These are phyloP conservation scores for Boechera stricta DNA, from an alignment of 345 rosid species.

Conservation along the genomic window DNA sequence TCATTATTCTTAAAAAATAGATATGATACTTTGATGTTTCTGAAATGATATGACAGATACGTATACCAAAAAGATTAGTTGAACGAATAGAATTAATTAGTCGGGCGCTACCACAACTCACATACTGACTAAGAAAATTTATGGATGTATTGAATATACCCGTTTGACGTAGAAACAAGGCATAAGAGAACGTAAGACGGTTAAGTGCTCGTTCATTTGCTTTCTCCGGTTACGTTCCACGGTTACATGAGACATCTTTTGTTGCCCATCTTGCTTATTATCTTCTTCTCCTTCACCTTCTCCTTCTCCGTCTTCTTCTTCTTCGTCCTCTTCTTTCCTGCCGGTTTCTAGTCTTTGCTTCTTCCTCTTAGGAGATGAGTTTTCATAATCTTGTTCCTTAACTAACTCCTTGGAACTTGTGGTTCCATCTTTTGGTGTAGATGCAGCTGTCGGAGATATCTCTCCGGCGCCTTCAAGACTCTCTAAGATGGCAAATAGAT, in stretches of 20 bases:
- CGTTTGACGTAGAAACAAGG: constrained; percentile 99
- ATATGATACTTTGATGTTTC: constrained; percentile 36
- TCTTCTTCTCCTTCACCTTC: constrained; percentile 44
- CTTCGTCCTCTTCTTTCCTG: constrained; percentile 42
- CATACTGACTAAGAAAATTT: background rate
- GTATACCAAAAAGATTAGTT: constrained; percentile 23
- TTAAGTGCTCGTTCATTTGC: constrained; percentile 94
- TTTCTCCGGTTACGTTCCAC: constrained; percentile 97
- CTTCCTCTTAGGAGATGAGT: constrained; percentile 48
- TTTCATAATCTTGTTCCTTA: constrained; percentile 27
- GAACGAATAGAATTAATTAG: constrained; percentile 13
- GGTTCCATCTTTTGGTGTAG: constrained; percentile 49
- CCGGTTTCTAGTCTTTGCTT: constrained; percentile 48
- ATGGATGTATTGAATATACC: constrained; percentile 47
- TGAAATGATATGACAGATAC: constrained; percentile 28
- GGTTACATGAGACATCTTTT: constrained; percentile 79
- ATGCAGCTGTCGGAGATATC: constrained; percentile 50
- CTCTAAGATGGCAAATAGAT: constrained; percentile 77
- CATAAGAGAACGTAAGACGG: constrained; percentile 87
- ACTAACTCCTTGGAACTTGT: constrained; percentile 33
- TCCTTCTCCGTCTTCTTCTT: constrained; percentile 34
- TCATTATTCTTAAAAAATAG: constrained; percentile 26
- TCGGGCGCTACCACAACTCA: background rate
- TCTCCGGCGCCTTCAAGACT: constrained; percentile 67
- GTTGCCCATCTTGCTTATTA: constrained; percentile 61